Conservation (phyloP, 805 yeast genomes). For the Metschnikowia orientalis region DNA sequence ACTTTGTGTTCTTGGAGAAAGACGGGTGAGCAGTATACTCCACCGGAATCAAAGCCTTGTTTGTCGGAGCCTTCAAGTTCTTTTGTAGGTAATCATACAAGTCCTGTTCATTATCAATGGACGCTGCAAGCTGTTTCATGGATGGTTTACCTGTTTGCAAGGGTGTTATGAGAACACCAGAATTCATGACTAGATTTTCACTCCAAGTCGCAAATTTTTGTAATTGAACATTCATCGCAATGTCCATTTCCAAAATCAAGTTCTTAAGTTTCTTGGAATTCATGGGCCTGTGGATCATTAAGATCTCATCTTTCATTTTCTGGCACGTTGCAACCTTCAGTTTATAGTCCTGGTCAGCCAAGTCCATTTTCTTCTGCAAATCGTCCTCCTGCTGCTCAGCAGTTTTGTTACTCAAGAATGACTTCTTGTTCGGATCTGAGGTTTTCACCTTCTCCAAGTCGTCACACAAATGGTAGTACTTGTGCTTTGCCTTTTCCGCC, state of each 20-base stretch:
- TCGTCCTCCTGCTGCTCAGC: conserved; percentile 91
- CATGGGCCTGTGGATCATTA: conserved; percentile 72
- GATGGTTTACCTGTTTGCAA: conserved; percentile 53
- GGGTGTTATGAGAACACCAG: conserved; percentile 81
- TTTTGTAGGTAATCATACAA: conserved; percentile 63
- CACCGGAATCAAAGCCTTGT: conserved; percentile 54
- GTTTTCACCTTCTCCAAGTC: conserved; percentile 80
- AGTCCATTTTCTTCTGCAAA: conserved; percentile 68
- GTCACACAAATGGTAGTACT: conserved; percentile 72
- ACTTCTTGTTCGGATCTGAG: conserved; percentile 80
- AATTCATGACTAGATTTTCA: conserved; percentile 77
- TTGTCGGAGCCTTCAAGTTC: conserved; percentile 35
- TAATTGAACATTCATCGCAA: conserved; percentile 82
- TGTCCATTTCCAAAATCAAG: conserved; percentile 79
- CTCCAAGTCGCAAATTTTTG: conserved; percentile 85
- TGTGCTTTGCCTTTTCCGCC: conserved; percentile 82
- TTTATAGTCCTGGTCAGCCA: conserved; percentile 83
- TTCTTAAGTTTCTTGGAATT: conserved; percentile 67
- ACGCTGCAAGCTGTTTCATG: conserved; percentile 70
- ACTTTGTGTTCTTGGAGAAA: conserved; percentile 36
- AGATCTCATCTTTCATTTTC: conserved; percentile 66
- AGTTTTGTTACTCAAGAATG: conserved; percentile 73
- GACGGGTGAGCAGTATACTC: conserved; percentile 71
- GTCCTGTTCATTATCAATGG: conserved; percentile 80
- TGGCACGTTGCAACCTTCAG: conserved; percentile 70